Conservation (phyloP, 225 moss, liverwort and hornwort species). For the Neckera pumila region DNA sequence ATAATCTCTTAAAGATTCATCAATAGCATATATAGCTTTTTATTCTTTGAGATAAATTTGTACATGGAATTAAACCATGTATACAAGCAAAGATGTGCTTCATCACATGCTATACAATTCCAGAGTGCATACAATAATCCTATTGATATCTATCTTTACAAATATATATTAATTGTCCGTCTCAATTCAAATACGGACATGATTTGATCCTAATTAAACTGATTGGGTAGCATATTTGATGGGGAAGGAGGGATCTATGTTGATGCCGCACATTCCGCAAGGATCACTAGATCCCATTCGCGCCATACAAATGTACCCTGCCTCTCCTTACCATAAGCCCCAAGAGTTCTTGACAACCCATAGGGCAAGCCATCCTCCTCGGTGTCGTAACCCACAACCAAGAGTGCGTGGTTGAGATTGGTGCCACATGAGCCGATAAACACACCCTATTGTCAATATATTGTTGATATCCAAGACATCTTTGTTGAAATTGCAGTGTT, state of each 20-base stretch:
- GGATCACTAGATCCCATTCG: background rate
- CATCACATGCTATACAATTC: background rate
- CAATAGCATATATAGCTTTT: background rate
- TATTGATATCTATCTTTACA: background rate
- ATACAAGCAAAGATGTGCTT: background rate
- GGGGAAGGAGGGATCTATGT: constrained; percentile 40
- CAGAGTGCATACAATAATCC: no score
- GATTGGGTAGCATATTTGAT: background rate
- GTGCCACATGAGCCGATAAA: constrained; percentile 58
- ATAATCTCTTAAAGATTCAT: no score
- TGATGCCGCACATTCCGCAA: constrained; percentile 31
- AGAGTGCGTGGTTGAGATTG: constrained; percentile 54
- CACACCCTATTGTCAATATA: constrained; percentile 24
- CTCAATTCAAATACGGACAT: background rate
- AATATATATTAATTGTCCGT: background rate
- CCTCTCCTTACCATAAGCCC: constrained; percentile 52
- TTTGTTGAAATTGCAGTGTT: background rate
- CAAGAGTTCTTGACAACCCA: constrained; percentile 82
- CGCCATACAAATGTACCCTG: constrained; percentile 44
- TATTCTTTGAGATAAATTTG: background rate
- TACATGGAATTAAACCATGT: background rate
- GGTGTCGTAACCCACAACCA: constrained; percentile 40
- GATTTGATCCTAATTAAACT: background rate
- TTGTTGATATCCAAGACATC: background rate
- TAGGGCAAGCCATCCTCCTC: constrained; percentile 28